Evolutionary conservation across 345 rosid species (phyloP), one percentile per base, ranked within the genome.

Genomic region (Mercurialis annua): DNA sequence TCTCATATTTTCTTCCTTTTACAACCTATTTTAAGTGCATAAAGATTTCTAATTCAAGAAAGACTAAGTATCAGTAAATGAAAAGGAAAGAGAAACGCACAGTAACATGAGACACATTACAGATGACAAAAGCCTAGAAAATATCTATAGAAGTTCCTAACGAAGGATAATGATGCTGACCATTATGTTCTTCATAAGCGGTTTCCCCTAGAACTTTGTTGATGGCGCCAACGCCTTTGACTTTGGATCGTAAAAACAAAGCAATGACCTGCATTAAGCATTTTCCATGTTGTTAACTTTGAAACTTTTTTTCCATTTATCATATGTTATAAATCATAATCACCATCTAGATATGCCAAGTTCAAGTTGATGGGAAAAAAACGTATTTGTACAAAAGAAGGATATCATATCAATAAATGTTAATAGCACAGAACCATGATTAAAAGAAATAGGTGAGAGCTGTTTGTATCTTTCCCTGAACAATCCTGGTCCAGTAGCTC

Each of bases 201-300:
- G 50, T 60, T 71, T 71, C 75, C 52, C 60, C 63, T 15, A 53
- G 66, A 54, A 4, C 24, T 30, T 71, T 53, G 59, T 63, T 69
- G 66, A 71, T 69, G 51, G 68, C 66, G 66, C 54, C 70, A 72
- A 75, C 33, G 62, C 73, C 67, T 74, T 77, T 82, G 73, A 87
- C 77, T 73, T 84, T 87, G 75, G 96, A 91, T 56, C 96, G 83
- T 54, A 87, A 71, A 76, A 78, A 85, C 77, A 94, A 58, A 47
- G 97, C 85, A 85, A 91, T 83, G 57, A 91, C 96, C 99, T 94
- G 86, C 69, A 84, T 63, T 69, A 78, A 71, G 60, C 64, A 82
- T 74, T 54, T 11, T 24, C 31, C 47, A 30, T 6, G 10, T 29
- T 57, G 40, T 52, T 67, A 71, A 49, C 29, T 31, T 50, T 23